Conservation (phyloP, 2,329 filamentous ascomycete genomes). For the Claviceps africana region DNA sequence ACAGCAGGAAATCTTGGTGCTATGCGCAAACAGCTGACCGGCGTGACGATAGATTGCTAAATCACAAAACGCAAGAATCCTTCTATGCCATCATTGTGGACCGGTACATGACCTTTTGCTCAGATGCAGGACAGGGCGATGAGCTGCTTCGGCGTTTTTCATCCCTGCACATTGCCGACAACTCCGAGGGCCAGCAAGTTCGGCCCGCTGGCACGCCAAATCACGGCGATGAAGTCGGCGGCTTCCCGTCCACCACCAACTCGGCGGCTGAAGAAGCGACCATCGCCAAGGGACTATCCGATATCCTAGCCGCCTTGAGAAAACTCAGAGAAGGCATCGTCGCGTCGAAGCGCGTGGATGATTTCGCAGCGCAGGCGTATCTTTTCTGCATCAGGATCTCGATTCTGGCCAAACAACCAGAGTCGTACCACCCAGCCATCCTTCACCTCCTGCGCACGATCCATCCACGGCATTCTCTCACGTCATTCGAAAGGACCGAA, state of each 20-base stretch:
- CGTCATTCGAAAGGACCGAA: conserved; percentile 60
- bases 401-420: conserved; percentile 66
- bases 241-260: conserved; percentile 1
- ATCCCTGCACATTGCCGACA: conserved; percentile 30
- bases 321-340: conserved; percentile 87
- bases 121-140: conserved; percentile 53
- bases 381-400: conserved; percentile 80
- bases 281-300: conserved; percentile 51
- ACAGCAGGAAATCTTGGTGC: not conserved
- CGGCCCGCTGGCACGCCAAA: not conserved
- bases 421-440: conserved; percentile 82
- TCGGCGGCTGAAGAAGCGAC: conserved; percentile 11
- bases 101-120: conserved; percentile 81
- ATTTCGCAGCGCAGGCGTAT: conserved; percentile 79
- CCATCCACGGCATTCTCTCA: conserved; percentile 53
- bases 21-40: not conserved
- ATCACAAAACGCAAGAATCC: conserved; percentile 63
- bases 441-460: conserved; percentile 62
- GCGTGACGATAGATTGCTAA: conserved; percentile 41
- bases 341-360: conserved; percentile 58
- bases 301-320: conserved; percentile 69
- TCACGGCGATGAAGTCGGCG: not conserved
- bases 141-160: conserved; percentile 64
- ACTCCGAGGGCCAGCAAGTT: not conserved
- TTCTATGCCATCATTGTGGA: conserved; percentile 83